Conservation (phyloP, 2,329 filamentous ascomycete genomes). For the Xylariomycetidae sp. region DNA sequence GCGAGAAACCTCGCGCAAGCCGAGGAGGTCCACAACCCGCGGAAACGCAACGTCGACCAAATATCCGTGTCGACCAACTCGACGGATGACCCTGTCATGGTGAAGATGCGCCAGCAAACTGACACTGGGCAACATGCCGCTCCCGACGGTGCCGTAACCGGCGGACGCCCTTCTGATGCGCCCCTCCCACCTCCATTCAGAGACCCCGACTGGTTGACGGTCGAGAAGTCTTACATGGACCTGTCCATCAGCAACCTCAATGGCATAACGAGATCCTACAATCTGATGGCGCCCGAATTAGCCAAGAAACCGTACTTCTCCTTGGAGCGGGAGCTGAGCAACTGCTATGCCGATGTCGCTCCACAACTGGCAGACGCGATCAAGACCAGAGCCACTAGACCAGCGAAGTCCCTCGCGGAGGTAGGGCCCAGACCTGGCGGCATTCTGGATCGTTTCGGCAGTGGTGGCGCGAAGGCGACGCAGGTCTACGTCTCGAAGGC, state of each 20-base stretch:
- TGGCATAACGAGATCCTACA: slow-evolving; percentile 77
- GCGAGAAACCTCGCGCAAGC: slow-evolving; percentile 73
- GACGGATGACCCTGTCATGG: slow-evolving; percentile 46
- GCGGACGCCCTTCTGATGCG: background rate
- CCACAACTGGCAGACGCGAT: slow-evolving; percentile 71
- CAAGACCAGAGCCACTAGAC: slow-evolving; percentile 55
- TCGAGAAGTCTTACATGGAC: slow-evolving; percentile 70
- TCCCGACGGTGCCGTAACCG: slow-evolving; percentile 7
- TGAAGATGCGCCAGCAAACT: slow-evolving; percentile 35
- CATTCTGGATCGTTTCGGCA: slow-evolving; percentile 58
- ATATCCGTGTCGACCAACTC: slow-evolving; percentile 41
- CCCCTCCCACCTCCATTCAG: slow-evolving; percentile 62
- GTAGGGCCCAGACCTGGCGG: slow-evolving; percentile 38
- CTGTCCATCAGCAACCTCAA: slow-evolving; percentile 78
- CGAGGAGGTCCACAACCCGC: slow-evolving; percentile 63
- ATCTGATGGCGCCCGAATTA: slow-evolving; percentile 86
- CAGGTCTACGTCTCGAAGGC: slow-evolving; percentile 70
- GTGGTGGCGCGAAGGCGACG: slow-evolving; percentile 44
- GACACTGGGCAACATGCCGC: slow-evolving; percentile 4
- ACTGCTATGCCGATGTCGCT: slow-evolving; percentile 83
- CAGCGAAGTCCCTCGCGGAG: slow-evolving; percentile 36
- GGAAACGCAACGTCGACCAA: slow-evolving; percentile 39
- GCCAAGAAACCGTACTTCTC: slow-evolving; percentile 91
- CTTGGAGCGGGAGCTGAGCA: slow-evolving; percentile 73
- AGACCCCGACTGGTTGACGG: slow-evolving; percentile 69